Base-by-base conservation (phyloP, 192 early-diverging fungal genomes). In the Blastocladiella britannica region DNA sequence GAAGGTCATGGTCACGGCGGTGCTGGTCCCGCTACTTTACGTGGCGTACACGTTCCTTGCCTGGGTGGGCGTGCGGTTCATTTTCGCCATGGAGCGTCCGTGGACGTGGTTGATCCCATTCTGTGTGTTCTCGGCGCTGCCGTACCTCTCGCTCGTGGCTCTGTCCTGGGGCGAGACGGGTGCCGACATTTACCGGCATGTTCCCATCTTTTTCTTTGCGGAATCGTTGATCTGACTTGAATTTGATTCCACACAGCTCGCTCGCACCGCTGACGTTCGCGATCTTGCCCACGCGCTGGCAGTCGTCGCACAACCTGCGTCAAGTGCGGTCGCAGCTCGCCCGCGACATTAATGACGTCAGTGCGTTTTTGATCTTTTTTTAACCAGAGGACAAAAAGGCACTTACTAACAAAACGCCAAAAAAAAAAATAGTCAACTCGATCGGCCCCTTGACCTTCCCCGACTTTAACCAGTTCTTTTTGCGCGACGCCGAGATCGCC, bases 1-100 rank as follows among this genome's bases (percentile, higher is more conserved):
- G 94, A 96, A 96, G 65, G 68, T 90, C 12, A 63, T 91, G 6
- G 81, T 89, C 24, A 79, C 75, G 25, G 64, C 85, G 25, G 87
- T 77, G 1, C 72, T 92, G 26, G 75, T 83, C 37, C 89, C 89
- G 2, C 61, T 75, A 7, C 70, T 86, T 24, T 89, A 89, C 62
- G 76, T 75, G 3, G 60, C 75, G 1, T 89, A 88, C 63, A 74
- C 81, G 4, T 59, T 84, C 27, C 57, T 88, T 24, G 75, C 81
- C 15, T 73, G 37, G 37, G 37, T 87, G 29, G 37, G 70, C 12
- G 23, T 65, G 18, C 57, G 57, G 22, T 54, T 72, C 28, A 59
- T 59, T 27, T 55, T 65, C 7, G 53, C 65, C 24, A 65, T 63
- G 64, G 29, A 54, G 8, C 37, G 53, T 23, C 68, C 66, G 51